Evolutionary conservation across 306 rosid genomes (phyloP), one percentile per base, ranked within the genome.

Genomic region (Ammopiptanthus mongolicus): DNA sequence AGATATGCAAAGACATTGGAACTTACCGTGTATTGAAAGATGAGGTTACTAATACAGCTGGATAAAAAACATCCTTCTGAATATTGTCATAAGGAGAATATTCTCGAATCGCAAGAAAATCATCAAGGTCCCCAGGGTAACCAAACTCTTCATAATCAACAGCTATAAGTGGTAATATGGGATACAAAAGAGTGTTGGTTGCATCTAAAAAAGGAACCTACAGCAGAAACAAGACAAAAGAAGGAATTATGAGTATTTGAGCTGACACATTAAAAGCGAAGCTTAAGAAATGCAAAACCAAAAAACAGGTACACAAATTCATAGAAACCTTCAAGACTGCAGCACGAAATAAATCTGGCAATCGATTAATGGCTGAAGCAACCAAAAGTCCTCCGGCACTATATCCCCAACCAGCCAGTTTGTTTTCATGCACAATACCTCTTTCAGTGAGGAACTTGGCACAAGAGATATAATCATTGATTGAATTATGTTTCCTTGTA

Each of bases 351-450:
- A 92, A 79, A 65, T 96, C 87, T 62, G 97, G 98, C 82, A 59
- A 83, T 47, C 42, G 55, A 80, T 96, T 96, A 73, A 96, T 85
- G 69, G 98, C 92, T 5, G 98, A 89, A 47, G 98, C 98, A 80
- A 90, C 98, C 87, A 90, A 74, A 76, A 92, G 93, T 62, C 99
- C 98, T 79, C 97, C 97, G 44, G 97, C 99, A 84, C 93, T 89
- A 80, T 86, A 88, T 79, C 97, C 97, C 86, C 90, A 87, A 69
- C 89, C 92, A 71, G 98, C 97, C 81, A 95, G 91, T 74, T 89
- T 89, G 78, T 86, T 86, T 80, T 89, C 92, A 73, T 85, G 77
- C 71, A 90, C 92, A 53, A 92, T 84, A 77, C 81, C 85, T 69
- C 71, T 85, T 71, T 87, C 96, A 62, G 82, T 28, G 61, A 95